Base-by-base conservation (phyloP, 192 early-diverging fungal genomes). In the Spinellus fusiger region DNA sequence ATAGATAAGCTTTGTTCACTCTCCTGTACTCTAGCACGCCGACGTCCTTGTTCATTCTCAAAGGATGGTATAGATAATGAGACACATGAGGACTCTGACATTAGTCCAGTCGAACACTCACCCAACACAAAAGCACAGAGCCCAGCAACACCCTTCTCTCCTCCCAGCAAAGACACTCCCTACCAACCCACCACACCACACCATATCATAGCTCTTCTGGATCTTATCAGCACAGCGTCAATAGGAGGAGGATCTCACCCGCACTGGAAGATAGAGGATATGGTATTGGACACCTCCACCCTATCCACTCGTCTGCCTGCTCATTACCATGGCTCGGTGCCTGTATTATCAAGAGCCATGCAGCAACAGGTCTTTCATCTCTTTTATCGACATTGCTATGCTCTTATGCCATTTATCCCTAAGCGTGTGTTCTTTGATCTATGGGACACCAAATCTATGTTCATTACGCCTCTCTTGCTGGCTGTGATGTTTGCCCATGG, bases 401-500 rank as follows among this genome's bases (percentile, higher is more conserved):
- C 57, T 26, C 25, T 63, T 15, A 65, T 69, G 40, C 72, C 66
- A 0, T 53, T 74, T 16, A 56, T 74, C 31, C 63, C 72, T 15
- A 49, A 56, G 22, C 50, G 56, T n/a, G 28, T 47, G 6, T 69
- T 74, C 23, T 37, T 66, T 22, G 40, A 61, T 23, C 63, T 69
- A 53, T 40, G 64, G 1, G 58, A 69, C 12, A 28, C 23, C 9
- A 49, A 69, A 28, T 46, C 61, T 3, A 47, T 46, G 1, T 27
- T 69, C 6, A 51, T 66, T 2, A 55, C 61, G 25, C 72, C 72
- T 5, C 38, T 68, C 1, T 32, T 74, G 8, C 31, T 74, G 16
- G 56, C 55, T n/a, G 49, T 55, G 12, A 57, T 74, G 48, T 74
- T 61, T 31, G 72, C 72, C 1, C 67, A 74, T 48, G 72, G 58